Percentiles rank a stretch among this genome's conserved stretches.
Conservation (phyloP, 106 monocot species). For the Allium sativum region DNA sequence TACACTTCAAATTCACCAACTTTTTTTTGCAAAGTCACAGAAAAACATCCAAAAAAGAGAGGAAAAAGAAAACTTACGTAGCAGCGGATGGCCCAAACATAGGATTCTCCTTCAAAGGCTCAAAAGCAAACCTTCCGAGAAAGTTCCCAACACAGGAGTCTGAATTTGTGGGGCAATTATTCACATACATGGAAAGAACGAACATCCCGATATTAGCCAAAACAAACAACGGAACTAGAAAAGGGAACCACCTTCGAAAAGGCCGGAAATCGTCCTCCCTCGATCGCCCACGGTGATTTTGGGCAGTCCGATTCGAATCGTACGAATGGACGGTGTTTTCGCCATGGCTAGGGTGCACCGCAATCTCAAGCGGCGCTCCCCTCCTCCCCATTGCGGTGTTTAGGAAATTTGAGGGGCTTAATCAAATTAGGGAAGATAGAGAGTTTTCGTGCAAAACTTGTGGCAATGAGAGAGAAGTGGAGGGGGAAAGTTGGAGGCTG, state of each 20-base stretch:
- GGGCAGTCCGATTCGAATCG: background rate
- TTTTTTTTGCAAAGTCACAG: too few species aligned
- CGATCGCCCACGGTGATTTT: background rate
- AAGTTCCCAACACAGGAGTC: slow-evolving; percentile 18
- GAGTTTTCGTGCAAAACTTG: background rate
- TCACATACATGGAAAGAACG: slow-evolving; percentile 53
- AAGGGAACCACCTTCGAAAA: slow-evolving; percentile 37
- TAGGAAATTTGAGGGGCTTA: background rate
- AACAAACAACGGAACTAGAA: slow-evolving; percentile 36
- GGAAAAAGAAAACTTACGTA: slow-evolving; percentile 36
- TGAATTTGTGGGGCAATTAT: slow-evolving; percentile 43
- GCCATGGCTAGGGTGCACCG: slow-evolving; percentile 2
- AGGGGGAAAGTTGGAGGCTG: background rate
- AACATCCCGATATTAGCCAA: slow-evolving; percentile 36
- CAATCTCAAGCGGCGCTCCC: slow-evolving; percentile 7
- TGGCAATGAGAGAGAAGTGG: background rate
- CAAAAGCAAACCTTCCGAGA: slow-evolving; percentile 92
- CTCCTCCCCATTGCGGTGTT: slow-evolving; percentile 2
- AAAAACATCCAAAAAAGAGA: background rate
- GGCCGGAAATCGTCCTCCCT: slow-evolving; percentile 16
- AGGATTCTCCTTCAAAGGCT: slow-evolving; percentile 80
- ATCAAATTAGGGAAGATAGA: background rate
- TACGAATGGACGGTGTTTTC: too few species aligned
- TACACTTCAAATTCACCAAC: background rate
- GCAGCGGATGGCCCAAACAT: slow-evolving; percentile 70